These are phyloP conservation scores for Fusarium bactridioides DNA, from an alignment of 2,329 filamentous ascomycete genomes.

Conservation along the genomic window DNA sequence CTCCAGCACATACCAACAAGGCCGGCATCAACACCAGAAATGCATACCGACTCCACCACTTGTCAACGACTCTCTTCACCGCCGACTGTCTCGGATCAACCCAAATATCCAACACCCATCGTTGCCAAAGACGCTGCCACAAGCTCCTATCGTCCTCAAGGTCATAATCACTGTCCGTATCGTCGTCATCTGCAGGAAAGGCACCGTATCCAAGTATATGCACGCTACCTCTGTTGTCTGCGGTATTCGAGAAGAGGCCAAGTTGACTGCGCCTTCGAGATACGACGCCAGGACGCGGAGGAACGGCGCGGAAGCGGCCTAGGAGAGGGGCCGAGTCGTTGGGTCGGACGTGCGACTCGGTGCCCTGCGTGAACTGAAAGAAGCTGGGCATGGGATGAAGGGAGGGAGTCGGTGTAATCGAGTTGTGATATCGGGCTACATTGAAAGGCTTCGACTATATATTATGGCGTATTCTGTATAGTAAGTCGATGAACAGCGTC, in stretches of 20 bases:
- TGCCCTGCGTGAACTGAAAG: constrained; percentile 73
- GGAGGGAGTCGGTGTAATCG: constrained; percentile 16
- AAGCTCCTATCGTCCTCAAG: constrained; percentile 47
- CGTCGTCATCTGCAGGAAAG: constrained; percentile 51
- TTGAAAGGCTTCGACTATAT: constrained; percentile 18
- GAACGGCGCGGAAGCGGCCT: constrained; percentile 71
- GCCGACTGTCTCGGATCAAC: constrained; percentile 66
- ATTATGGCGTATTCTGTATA: neutral
- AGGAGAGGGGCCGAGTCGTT: constrained; percentile 67
- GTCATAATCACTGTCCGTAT: constrained; percentile 37
- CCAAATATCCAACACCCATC: constrained; percentile 62
- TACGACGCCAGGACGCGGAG: constrained; percentile 49
- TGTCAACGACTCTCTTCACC: constrained; percentile 65
- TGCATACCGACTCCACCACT: constrained; percentile 70
- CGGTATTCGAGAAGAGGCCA: constrained; percentile 49
- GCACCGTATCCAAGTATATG: constrained; percentile 64
- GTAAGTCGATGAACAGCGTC: neutral
- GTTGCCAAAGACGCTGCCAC: constrained; percentile 48
- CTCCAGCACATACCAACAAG: constrained; percentile 56
- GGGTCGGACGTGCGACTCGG: constrained; percentile 62
- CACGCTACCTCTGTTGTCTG: constrained; percentile 58
- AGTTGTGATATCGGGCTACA: constrained; percentile 29
- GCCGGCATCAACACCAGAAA: constrained; percentile 69
- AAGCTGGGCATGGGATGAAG: constrained; percentile 64
- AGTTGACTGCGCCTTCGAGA: constrained; percentile 47